A percentile compares a stretch with the other conserved stretches of the same genome.
phyloP scores from a whole-genome alignment of 2,329 filamentous ascomycete species.

The Fusarium brachygibbosum region DNA sequence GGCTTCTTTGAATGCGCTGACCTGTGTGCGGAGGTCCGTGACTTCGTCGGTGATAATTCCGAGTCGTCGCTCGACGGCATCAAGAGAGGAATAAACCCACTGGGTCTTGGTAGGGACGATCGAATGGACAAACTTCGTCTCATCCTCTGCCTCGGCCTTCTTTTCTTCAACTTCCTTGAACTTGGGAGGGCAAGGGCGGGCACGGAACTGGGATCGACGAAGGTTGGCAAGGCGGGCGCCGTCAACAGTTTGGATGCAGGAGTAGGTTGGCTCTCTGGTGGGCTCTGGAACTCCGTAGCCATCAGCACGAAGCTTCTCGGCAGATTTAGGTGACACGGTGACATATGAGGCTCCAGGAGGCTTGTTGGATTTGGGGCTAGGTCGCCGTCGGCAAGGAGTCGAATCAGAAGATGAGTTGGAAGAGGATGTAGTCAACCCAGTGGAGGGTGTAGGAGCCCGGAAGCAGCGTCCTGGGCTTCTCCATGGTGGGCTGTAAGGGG shows the following conservation, averaged over 20 bases:
- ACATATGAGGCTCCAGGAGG: slow-evolving; percentile 31
- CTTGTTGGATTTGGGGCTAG: slow-evolving; percentile 13
- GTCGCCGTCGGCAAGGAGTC: neutral
- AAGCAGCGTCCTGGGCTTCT: slow-evolving; percentile 11
- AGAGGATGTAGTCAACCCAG: slow-evolving; percentile 11
- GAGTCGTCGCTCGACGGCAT: slow-evolving; percentile 18
- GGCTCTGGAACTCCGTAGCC: slow-evolving; percentile 8
- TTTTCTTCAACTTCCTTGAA: slow-evolving; percentile 1
- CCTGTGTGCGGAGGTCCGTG: neutral
- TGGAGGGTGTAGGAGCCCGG: slow-evolving; percentile 13
- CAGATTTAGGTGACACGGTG: slow-evolving; percentile 30
- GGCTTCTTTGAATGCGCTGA: slow-evolving; percentile 8
- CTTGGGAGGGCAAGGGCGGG: neutral
- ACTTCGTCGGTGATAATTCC: neutral
- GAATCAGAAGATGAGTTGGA: neutral
- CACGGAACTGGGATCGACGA: neutral
- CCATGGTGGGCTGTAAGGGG: neutral
- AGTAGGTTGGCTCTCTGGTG: slow-evolving; percentile 18
- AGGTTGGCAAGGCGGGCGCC: neutral
- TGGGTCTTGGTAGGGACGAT: slow-evolving; percentile 10
- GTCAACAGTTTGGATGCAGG: neutral
- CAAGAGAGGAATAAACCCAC: slow-evolving; percentile 23
- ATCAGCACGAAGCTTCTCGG: slow-evolving; percentile 16
- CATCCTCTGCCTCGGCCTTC: neutral
- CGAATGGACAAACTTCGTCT: slow-evolving; percentile 1